Evolutionary conservation across 768 basidiomycete species (phyloP).

Genomic region (Daedaleopsis nitida): DNA sequence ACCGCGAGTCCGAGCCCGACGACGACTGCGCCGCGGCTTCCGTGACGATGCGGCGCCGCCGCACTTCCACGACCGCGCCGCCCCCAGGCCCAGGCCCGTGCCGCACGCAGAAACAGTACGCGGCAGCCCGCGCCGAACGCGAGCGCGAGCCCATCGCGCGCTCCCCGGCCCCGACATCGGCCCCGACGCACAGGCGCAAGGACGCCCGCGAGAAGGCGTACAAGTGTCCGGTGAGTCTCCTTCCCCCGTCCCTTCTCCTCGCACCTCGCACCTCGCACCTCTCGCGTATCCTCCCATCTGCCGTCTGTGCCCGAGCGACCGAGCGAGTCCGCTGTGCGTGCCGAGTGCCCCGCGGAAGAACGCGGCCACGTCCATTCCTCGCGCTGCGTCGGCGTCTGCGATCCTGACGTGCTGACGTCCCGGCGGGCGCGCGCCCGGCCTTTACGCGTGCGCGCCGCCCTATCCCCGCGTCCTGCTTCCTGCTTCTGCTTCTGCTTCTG

Average conservation of each 20-base stretch:
- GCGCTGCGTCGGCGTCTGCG: too few species aligned
- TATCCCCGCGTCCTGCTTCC: slow-evolving; percentile 1
- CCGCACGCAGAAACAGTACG: background rate
- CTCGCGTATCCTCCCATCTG: too few species aligned
- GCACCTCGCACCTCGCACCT: too few species aligned
- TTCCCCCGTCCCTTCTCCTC: too few species aligned
- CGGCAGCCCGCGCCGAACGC: background rate
- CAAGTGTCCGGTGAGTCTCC: slow-evolving; percentile 49
- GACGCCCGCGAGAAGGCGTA: slow-evolving; percentile 45
- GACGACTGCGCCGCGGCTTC: background rate
- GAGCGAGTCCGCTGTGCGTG: too few species aligned
- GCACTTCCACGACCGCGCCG: background rate
- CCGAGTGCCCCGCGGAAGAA: too few species aligned
- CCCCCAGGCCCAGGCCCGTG: too few species aligned
- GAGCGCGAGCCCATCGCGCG: slow-evolving; percentile 6
- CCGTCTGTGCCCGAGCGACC: too few species aligned
- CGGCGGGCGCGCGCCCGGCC: background rate
- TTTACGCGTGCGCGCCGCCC: background rate
- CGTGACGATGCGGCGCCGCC: too few species aligned
- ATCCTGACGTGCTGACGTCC: background rate
- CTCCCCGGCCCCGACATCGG: background rate
- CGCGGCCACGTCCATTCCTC: too few species aligned
- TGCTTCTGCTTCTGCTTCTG: too few species aligned
- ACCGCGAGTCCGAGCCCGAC: background rate
- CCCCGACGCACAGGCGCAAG: too few species aligned